phyloP scores from a whole-genome alignment of 805 yeast genomes.

The Blastobotrys americana region DNA sequence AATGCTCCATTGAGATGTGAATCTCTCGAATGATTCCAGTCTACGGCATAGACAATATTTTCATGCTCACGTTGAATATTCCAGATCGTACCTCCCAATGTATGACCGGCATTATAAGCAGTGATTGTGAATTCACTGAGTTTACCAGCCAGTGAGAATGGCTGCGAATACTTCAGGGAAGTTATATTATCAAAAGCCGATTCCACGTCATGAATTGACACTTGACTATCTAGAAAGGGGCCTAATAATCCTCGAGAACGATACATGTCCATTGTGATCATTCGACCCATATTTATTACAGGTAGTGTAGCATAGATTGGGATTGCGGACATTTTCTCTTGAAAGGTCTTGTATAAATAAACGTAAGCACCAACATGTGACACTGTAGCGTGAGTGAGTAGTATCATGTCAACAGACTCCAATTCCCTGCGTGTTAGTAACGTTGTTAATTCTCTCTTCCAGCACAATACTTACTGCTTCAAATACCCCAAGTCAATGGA shows the following conservation, averaged over 20 bases:
- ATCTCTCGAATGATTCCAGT: slow-evolving; percentile 93
- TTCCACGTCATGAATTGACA: slow-evolving; percentile 71
- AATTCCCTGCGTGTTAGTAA: not conserved
- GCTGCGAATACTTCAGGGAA: slow-evolving; percentile 73
- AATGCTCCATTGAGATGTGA: slow-evolving; percentile 72
- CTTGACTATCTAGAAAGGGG: slow-evolving; percentile 44
- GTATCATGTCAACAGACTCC: slow-evolving; percentile 43
- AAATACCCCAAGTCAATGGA: slow-evolving; percentile 13
- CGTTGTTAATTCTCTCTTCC: slow-evolving; percentile 3
- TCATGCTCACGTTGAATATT: slow-evolving; percentile 64
- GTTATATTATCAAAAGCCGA: slow-evolving; percentile 65
- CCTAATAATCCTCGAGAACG: slow-evolving; percentile 69
- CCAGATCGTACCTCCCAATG: slow-evolving; percentile 94
- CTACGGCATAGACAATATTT: slow-evolving; percentile 77
- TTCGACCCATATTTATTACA: slow-evolving; percentile 74
- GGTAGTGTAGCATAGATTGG: slow-evolving; percentile 90
- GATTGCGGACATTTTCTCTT: slow-evolving; percentile 45
- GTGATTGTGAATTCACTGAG: slow-evolving; percentile 54
- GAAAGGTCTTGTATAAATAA: slow-evolving; percentile 50
- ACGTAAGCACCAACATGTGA: slow-evolving; percentile 77
- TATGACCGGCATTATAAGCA: slow-evolving; percentile 86
- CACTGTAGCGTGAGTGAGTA: slow-evolving; percentile 82
- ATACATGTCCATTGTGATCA: slow-evolving; percentile 77
- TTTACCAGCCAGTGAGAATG: slow-evolving; percentile 53
- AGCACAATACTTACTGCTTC: not conserved